Percentiles rank a stretch among this genome's conserved stretches.
Evolutionary conservation across 306 rosid species (phyloP).

Genomic region (Pachyrhizus erosus): DNA sequence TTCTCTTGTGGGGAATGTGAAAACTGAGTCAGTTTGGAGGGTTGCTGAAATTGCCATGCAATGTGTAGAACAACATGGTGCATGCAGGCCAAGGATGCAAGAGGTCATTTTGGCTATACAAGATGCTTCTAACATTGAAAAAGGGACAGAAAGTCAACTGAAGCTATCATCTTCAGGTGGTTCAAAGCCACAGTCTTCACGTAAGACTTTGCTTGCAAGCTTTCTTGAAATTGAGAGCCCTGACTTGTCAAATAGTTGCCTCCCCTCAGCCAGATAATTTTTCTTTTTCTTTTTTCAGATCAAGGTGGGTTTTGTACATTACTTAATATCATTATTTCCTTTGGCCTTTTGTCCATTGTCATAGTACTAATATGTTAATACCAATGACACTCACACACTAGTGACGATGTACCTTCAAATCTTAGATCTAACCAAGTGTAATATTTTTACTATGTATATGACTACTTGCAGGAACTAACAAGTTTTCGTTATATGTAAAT

Average conservation of each 20-base stretch:
- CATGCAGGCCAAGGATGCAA: slow-evolving; percentile 94
- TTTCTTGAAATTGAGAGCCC: slow-evolving; percentile 95
- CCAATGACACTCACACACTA: slow-evolving; percentile 23
- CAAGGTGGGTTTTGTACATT: slow-evolving; percentile 35
- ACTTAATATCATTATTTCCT: background rate
- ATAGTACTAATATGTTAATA: slow-evolving; percentile 18
- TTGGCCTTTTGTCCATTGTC: background rate
- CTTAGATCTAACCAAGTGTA: slow-evolving; percentile 21
- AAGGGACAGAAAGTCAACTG: slow-evolving; percentile 54
- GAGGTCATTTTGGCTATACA: slow-evolving; percentile 88
- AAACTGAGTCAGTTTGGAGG: slow-evolving; percentile 89
- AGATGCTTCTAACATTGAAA: slow-evolving; percentile 82
- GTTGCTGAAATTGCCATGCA: slow-evolving; percentile 87
- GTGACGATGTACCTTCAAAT: slow-evolving; percentile 27
- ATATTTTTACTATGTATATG: slow-evolving; percentile 18
- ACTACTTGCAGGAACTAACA: background rate
- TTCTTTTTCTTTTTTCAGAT: background rate
- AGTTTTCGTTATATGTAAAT: background rate
- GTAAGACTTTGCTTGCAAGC: slow-evolving; percentile 89
- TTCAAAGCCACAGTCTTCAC: slow-evolving; percentile 71
- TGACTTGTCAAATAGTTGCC: slow-evolving; percentile 67
- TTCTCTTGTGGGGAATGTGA: slow-evolving; percentile 63
- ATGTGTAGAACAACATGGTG: slow-evolving; percentile 86
- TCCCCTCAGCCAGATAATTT: slow-evolving; percentile 82
- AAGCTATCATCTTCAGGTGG: slow-evolving; percentile 64